Conservation (phyloP, 1,284 basidiomycete genomes). For the Pseudozyma flocculosa region DNA sequence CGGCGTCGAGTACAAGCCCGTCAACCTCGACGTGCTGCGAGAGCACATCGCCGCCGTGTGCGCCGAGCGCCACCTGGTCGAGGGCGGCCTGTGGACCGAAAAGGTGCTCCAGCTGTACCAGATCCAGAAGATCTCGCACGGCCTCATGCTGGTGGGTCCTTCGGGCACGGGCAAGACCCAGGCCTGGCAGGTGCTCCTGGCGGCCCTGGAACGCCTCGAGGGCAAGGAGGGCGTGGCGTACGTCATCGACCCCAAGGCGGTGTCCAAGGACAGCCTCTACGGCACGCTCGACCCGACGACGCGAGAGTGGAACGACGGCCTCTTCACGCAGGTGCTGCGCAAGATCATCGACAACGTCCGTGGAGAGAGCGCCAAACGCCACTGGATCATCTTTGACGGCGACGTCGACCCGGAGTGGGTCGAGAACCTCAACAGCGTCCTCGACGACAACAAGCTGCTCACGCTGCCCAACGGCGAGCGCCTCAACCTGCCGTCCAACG, state of each 20-base stretch:
- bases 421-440: slow-evolving; percentile 90
- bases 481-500: slow-evolving; percentile 91
- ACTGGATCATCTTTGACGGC: slow-evolving; percentile 99
- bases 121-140: slow-evolving; percentile 99
- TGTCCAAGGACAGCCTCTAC: slow-evolving; percentile 96
- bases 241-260: slow-evolving; percentile 98
- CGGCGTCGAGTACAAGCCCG: slow-evolving; percentile 84
- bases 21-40: slow-evolving; percentile 80
- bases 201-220: slow-evolving; percentile 86
- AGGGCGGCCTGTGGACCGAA: slow-evolving; percentile 85
- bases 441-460: slow-evolving; percentile 97
- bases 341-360: slow-evolving; percentile 99
- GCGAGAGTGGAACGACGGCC: slow-evolving; percentile 97
- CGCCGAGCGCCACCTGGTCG: slow-evolving; percentile 76
- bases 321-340: slow-evolving; percentile 95
- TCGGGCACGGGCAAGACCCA: slow-evolving; percentile 97
- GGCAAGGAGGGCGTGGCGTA: slow-evolving; percentile 89
- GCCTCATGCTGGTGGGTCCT: slow-evolving; percentile 98
- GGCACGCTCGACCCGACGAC: slow-evolving; percentile 96
- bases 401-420: slow-evolving; percentile 99
- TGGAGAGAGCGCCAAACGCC: slow-evolving; percentile 91
- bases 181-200: slow-evolving; percentile 91
- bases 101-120: slow-evolving; percentile 98
- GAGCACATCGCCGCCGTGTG: slow-evolving; percentile 85
- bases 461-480: slow-evolving; percentile 98